phyloP scores from a whole-genome alignment of 257 asterid genomes.

The Nicotiana attenuata region DNA sequence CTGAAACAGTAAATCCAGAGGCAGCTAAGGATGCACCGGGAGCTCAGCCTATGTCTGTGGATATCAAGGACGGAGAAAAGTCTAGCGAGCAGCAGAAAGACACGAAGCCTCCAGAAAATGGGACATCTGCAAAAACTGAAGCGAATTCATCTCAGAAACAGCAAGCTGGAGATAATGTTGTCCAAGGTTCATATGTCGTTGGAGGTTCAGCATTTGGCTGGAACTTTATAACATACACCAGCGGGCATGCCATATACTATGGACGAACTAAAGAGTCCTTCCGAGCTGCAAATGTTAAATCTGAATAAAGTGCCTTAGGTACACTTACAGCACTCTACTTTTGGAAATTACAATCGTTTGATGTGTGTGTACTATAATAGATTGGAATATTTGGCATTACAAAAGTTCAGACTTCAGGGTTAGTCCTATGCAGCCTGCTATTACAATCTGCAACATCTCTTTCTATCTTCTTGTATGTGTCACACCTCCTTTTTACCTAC shows the following conservation, averaged over 20 bases:
- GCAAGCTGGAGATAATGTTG: conserved; percentile 19
- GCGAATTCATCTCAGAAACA: conserved; percentile 13
- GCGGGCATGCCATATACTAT: conserved; percentile 35
- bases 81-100: conserved; percentile 27
- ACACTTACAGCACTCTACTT: neutral
- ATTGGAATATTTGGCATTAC: neutral
- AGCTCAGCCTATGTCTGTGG: conserved; percentile 11
- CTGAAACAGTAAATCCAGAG: conserved; percentile 29
- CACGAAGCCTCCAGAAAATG: conserved; percentile 24
- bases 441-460: neutral
- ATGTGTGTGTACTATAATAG: neutral
- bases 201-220: conserved; percentile 94
- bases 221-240: conserved; percentile 61
- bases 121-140: conserved; percentile 18
- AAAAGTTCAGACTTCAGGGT: neutral
- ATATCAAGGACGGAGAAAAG: conserved; percentile 24
- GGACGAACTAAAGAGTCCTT: conserved; percentile 65
- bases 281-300: conserved; percentile 43
- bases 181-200: conserved; percentile 39
- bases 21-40: conserved; percentile 29
- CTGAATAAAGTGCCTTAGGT: conserved; percentile 5
- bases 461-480: neutral
- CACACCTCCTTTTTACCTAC: too few relatives aligned
- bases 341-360: neutral
- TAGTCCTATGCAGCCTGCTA: neutral